Percentiles rank a stretch among this genome's conserved stretches.
phyloP scores from a whole-genome alignment of 2,329 filamentous ascomycete genomes.

The Pezicula rhizophila region DNA sequence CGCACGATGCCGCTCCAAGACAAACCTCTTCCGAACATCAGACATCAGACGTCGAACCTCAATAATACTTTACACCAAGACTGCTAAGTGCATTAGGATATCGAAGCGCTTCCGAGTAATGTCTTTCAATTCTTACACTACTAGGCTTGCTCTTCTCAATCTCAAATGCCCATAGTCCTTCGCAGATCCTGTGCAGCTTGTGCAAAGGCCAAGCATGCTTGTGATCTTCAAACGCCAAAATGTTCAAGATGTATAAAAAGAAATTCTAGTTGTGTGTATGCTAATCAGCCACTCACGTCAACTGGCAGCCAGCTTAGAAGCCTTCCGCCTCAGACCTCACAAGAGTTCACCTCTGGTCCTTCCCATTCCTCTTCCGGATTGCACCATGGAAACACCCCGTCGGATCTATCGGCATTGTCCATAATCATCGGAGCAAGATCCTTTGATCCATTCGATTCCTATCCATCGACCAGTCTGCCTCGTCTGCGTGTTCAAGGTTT shows the following conservation, averaged over 20 bases:
- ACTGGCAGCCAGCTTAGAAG: not conserved
- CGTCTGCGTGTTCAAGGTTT: conserved; percentile 45
- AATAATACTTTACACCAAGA: no score
- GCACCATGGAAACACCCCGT: not conserved
- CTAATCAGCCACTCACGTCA: conserved; percentile 43
- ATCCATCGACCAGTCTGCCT: conserved; percentile 46
- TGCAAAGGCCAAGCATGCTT: conserved; percentile 49
- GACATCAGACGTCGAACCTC: no score
- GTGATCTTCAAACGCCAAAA: conserved; percentile 46
- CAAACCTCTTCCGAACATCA: no score
- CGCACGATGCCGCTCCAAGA: no score
- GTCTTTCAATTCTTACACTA: no score
- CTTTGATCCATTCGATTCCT: conserved; percentile 51
- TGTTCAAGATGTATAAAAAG: conserved; percentile 50
- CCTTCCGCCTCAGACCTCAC: not conserved
- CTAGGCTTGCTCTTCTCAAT: not conserved
- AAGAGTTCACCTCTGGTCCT: not conserved
- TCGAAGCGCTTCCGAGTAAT: no score
- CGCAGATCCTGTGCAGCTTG: conserved; percentile 51
- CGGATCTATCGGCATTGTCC: conserved; percentile 1
- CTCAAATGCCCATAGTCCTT: conserved; percentile 46
- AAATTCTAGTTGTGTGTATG: conserved; percentile 42
- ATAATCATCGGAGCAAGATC: conserved; percentile 16
- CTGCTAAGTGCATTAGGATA: no score
- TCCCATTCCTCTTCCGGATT: not conserved